These are phyloP conservation scores for Saccharomyces pastorianus DNA, from an alignment of 1,139 yeast genomes.

Conservation along the genomic window DNA sequence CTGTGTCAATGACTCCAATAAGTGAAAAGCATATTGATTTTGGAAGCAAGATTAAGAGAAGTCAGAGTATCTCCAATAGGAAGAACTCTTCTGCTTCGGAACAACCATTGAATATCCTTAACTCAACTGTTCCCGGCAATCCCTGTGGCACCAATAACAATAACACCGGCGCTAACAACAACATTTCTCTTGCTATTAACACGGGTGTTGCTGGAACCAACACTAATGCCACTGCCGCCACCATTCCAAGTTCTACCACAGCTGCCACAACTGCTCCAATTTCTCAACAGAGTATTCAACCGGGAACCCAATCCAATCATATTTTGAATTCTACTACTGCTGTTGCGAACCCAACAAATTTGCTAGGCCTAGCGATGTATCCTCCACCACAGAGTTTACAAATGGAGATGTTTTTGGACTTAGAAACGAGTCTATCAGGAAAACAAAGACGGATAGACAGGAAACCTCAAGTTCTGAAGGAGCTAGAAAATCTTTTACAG, in stretches of 20 bases:
- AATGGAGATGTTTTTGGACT: constrained; percentile 27
- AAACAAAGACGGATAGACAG: constrained; percentile 16
- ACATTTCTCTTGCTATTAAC: not conserved
- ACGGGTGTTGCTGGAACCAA: not conserved
- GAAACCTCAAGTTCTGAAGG: constrained; percentile 26
- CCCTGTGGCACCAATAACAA: constrained; percentile 3
- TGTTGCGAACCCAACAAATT: not conserved
- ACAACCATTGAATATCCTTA: constrained; percentile 6
- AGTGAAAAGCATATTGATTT: constrained; percentile 45
- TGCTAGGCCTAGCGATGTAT: constrained; percentile 12
- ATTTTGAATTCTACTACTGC: not conserved
- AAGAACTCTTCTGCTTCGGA: constrained; percentile 10
- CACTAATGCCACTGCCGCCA: not conserved
- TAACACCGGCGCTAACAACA: not conserved
- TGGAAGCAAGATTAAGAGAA: constrained; percentile 20
- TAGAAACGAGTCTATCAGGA: constrained; percentile 13
- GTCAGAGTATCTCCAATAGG: constrained; percentile 21
- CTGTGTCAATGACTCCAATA: constrained; percentile 71
- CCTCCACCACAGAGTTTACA: constrained; percentile 23
- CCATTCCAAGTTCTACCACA: not conserved
- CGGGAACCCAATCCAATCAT: not conserved
- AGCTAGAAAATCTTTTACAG: constrained; percentile 23
- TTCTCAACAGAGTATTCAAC: not conserved
- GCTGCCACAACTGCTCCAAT: not conserved
- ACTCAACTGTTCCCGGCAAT: constrained; percentile 1